Evolutionary conservation across 2,329 filamentous ascomycete genomes (phyloP).

Genomic region (Tolypocladium endophyticum): DNA sequence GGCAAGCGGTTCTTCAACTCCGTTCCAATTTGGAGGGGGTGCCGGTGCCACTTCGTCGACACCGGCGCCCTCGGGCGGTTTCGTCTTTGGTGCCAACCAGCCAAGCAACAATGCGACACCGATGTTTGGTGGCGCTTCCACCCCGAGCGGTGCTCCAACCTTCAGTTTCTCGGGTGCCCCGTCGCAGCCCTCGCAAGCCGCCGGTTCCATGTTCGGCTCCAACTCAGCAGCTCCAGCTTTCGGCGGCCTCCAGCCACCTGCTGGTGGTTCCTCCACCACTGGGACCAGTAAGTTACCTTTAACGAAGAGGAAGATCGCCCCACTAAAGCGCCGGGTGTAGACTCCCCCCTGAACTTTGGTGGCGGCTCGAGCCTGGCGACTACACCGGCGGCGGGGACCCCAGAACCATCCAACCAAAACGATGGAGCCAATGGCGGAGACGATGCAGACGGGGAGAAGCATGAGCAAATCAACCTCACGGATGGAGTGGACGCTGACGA

Average conservation of each 20-base stretch:
- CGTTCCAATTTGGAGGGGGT: slow-evolving; percentile 27
- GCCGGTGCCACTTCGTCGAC: slow-evolving; percentile 11
- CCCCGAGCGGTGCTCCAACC: slow-evolving; percentile 17
- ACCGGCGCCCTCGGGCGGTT: slow-evolving; percentile 8
- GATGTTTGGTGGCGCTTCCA: slow-evolving; percentile 20
- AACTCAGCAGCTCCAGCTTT: slow-evolving; percentile 23
- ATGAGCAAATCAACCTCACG: slow-evolving; percentile 62
- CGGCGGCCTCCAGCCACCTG: slow-evolving; percentile 29
- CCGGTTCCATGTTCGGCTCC: slow-evolving; percentile 21
- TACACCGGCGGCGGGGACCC: slow-evolving; percentile 47
- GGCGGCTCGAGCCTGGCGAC: slow-evolving; percentile 51
- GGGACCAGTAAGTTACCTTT: slow-evolving; percentile 36
- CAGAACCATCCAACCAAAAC: slow-evolving; percentile 40
- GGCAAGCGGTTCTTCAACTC: slow-evolving; percentile 12
- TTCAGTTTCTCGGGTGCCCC: slow-evolving; percentile 29
- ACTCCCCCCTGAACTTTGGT: slow-evolving; percentile 45
- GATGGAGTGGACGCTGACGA: slow-evolving; percentile 63
- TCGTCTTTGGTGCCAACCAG: slow-evolving; percentile 17
- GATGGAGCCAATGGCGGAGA: slow-evolving; percentile 28
- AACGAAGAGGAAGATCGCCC: slow-evolving; percentile 29
- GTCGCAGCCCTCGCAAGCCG: slow-evolving; percentile 15
- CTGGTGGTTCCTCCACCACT: slow-evolving; percentile 31
- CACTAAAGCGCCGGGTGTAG: slow-evolving; percentile 37
- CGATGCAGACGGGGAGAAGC: slow-evolving; percentile 47
- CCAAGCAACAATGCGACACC: slow-evolving; percentile 11